Evolutionary conservation across 805 yeast species (phyloP).

Genomic region (Nakazawaea wyomingensis): DNA sequence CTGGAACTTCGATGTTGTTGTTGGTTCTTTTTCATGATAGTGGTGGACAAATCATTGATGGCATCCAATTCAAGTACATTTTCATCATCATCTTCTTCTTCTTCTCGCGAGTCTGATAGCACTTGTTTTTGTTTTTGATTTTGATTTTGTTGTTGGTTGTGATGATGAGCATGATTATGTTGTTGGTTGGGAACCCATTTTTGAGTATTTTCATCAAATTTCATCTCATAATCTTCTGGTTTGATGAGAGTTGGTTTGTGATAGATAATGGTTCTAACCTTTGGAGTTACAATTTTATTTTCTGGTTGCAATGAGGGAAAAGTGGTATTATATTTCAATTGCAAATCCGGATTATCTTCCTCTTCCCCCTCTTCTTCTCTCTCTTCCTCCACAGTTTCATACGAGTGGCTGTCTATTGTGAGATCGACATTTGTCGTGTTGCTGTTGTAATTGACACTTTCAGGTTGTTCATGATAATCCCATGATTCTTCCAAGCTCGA

Average conservation of each 20-base stretch:
- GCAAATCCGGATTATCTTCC: neutral
- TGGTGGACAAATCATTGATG: slow-evolving; percentile 10
- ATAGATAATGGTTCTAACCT: slow-evolving; percentile 3
- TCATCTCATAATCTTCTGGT: slow-evolving; percentile 11
- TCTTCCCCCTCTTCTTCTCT: neutral
- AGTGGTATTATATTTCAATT: slow-evolving; percentile 5
- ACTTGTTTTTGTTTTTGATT: neutral
- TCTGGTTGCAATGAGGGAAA: slow-evolving; percentile 12
- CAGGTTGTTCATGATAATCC: neutral
- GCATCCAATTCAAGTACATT: slow-evolving; percentile 9
- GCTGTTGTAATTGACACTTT: neutral
- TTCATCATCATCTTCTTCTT: slow-evolving; percentile 10
- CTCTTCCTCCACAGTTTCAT: neutral
- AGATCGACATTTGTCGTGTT: neutral
- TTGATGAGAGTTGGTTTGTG: slow-evolving; percentile 7
- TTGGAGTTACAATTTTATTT: slow-evolving; percentile 9
- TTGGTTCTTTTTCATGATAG: neutral
- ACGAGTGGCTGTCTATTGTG: neutral
- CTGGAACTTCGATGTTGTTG: slow-evolving; percentile 1
- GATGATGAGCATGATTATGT: neutral
- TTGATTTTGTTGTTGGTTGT: neutral
- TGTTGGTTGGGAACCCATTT: slow-evolving; percentile 11
- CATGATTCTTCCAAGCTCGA: slow-evolving; percentile 3
- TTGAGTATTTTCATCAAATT: slow-evolving; percentile 1
- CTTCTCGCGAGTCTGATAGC: neutral